Conservation (phyloP, 2,329 filamentous ascomycete species). For the Epicoccum sorghinum region DNA sequence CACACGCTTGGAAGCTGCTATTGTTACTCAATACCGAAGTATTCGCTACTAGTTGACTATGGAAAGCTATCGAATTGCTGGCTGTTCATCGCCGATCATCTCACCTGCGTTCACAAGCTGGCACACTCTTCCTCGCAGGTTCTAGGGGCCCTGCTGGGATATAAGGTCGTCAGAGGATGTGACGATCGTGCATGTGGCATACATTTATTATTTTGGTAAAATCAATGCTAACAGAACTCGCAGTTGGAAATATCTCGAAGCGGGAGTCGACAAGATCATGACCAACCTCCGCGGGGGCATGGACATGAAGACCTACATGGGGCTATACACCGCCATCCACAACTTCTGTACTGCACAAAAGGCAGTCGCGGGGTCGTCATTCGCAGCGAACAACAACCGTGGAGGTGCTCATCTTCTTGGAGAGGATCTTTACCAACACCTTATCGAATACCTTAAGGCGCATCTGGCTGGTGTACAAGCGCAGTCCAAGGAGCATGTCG, state of each 20-base stretch:
- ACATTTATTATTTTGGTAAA: not conserved
- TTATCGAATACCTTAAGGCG: slow-evolving; percentile 80
- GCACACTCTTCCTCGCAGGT: too few relatives aligned
- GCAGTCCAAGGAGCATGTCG: slow-evolving; percentile 78
- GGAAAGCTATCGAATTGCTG: too few relatives aligned
- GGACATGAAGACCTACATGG: slow-evolving; percentile 97
- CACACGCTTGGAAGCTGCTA: not conserved
- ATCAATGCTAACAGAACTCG: slow-evolving; percentile 21
- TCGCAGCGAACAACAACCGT: slow-evolving; percentile 63
- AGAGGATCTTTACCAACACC: slow-evolving; percentile 92
- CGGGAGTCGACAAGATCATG: slow-evolving; percentile 92
- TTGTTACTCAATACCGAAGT: not conserved
- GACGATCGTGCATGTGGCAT: too few relatives aligned
- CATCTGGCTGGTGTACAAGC: slow-evolving; percentile 76
- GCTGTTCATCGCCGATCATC: too few relatives aligned
- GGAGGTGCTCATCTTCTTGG: slow-evolving; percentile 94
- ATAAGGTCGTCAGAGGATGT: too few relatives aligned
- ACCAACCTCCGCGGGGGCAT: slow-evolving; percentile 87
- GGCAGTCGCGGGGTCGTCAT: slow-evolving; percentile 68
- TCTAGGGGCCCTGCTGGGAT: too few relatives aligned
- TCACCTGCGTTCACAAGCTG: too few relatives aligned
- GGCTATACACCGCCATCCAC: slow-evolving; percentile 94
- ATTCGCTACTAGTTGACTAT: not conserved
- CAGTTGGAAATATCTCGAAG: slow-evolving; percentile 89
- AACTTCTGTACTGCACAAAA: slow-evolving; percentile 99